These are phyloP conservation scores for Rauvolfia tetraphylla DNA, from an alignment of 257 asterid genomes.

Conservation along the genomic window DNA sequence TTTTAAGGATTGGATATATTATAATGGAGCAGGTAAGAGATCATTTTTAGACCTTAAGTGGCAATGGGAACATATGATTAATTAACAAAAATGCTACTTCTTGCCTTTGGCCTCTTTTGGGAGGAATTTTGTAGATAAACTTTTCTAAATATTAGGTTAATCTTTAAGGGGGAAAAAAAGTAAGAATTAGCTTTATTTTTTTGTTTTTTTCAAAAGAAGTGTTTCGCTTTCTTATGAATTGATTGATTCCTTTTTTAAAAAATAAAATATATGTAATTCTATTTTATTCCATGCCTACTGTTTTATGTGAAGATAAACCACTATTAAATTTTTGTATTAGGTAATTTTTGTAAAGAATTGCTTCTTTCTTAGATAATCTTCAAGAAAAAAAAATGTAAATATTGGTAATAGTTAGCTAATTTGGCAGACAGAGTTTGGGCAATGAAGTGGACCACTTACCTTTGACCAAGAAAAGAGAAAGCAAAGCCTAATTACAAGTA, in stretches of 20 bases:
- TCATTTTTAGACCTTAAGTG: too few species aligned
- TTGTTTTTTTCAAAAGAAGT: too few species aligned
- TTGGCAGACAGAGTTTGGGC: not conserved
- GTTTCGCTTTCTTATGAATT: not conserved
- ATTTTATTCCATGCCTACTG: not conserved
- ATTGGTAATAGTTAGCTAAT: not conserved
- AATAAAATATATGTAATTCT: not conserved
- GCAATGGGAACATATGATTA: too few species aligned
- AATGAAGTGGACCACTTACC: slow-evolving; percentile 12
- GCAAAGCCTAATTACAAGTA: not conserved
- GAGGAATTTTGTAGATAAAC: too few species aligned
- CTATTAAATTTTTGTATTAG: not conserved
- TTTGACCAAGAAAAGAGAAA: slow-evolving; percentile 11
- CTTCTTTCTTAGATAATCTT: not conserved
- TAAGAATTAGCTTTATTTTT: too few species aligned
- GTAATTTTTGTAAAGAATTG: not conserved
- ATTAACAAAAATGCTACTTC: too few species aligned
- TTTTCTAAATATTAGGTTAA: too few species aligned
- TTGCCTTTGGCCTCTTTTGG: too few species aligned
- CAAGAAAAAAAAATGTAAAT: not conserved
- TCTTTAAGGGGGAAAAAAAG: too few species aligned
- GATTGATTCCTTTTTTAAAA: not conserved
- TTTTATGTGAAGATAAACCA: not conserved
- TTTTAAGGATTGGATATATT: too few species aligned
- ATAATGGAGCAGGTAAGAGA: too few species aligned